Conservation (phyloP, 2,329 filamentous ascomycete genomes). For the Fusarium equiseti region DNA sequence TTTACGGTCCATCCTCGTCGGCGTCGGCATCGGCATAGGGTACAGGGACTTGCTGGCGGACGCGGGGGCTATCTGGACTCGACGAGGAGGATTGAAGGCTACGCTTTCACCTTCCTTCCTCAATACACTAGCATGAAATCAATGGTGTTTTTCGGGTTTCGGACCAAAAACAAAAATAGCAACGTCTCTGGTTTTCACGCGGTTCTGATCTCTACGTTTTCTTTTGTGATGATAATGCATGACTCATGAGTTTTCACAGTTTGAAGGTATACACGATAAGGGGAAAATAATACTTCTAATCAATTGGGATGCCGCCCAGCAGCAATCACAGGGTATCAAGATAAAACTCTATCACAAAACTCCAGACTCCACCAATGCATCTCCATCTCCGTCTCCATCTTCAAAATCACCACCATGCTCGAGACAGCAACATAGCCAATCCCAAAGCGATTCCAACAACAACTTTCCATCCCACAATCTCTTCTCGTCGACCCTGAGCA, state of each 20-base stretch:
- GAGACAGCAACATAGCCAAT: slow-evolving; percentile 21
- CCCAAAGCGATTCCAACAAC: slow-evolving; percentile 26
- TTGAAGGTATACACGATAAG: not conserved
- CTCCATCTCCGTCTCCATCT: not conserved
- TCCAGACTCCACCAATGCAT: slow-evolving; percentile 34
- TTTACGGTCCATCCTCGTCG: slow-evolving; percentile 38
- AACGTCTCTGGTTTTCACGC: slow-evolving; percentile 36
- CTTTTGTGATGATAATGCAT: slow-evolving; percentile 15
- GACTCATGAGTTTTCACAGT: slow-evolving; percentile 10
- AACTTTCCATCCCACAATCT: slow-evolving; percentile 39
- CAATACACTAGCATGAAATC: slow-evolving; percentile 58
- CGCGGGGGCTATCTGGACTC: slow-evolving; percentile 47
- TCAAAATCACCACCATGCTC: slow-evolving; percentile 14
- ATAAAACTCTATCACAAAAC: slow-evolving; percentile 28
- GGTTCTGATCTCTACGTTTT: slow-evolving; percentile 4
- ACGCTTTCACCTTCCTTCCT: slow-evolving; percentile 49
- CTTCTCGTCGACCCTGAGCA: slow-evolving; percentile 37
- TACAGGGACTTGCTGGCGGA: slow-evolving; percentile 47
- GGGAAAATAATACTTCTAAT: slow-evolving; percentile 5
- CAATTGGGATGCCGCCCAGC: slow-evolving; percentile 25
- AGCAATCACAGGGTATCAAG: slow-evolving; percentile 37
- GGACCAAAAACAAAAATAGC: slow-evolving; percentile 50
- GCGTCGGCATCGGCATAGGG: slow-evolving; percentile 44
- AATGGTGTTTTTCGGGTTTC: slow-evolving; percentile 58
- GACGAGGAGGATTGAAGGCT: slow-evolving; percentile 46